A percentile compares a stretch with the other conserved stretches of the same genome.
phyloP scores from a whole-genome alignment of 75 land plant species.

The Pseudotsuga menziesii region DNA sequence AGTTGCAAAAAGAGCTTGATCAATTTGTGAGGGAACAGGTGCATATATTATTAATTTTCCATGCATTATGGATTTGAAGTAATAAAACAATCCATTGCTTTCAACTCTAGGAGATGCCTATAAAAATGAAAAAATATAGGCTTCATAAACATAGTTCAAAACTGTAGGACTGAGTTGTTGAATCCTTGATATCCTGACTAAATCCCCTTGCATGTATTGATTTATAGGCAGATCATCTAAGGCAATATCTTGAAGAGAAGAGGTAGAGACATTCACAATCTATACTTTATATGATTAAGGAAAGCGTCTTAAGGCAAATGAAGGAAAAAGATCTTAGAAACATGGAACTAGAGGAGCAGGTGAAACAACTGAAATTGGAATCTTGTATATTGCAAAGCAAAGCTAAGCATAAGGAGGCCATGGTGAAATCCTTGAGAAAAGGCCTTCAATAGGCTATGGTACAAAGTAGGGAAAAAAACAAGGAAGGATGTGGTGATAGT shows the following conservation, averaged over 20 bases:
- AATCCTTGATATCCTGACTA: not conserved
- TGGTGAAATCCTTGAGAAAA: constrained; percentile 45
- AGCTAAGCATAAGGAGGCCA: constrained; percentile 45
- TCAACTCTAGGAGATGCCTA: not conserved
- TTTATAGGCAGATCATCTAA: constrained; percentile 52
- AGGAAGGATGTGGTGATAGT: constrained; percentile 17
- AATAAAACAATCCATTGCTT: not conserved
- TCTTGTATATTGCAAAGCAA: constrained; percentile 56
- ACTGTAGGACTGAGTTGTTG: not conserved
- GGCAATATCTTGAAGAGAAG: constrained; percentile 54
- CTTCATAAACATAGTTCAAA: not conserved
- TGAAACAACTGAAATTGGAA: constrained; percentile 46
- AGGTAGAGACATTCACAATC: constrained; percentile 43
- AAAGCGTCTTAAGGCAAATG: constrained; percentile 26
- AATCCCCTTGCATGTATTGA: not conserved
- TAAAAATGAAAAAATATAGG: not conserved
- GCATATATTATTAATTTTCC: not conserved
- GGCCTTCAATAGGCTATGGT: constrained; percentile 61
- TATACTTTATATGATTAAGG: constrained; percentile 46
- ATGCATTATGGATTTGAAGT: not conserved
- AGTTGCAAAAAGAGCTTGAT: constrained; percentile 31
- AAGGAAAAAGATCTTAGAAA: constrained; percentile 52
- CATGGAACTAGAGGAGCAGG: constrained; percentile 63
- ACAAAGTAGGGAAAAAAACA: constrained; percentile 24
- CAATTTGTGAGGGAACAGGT: constrained; percentile 31